A percentile compares a stretch with the other conserved stretches of the same genome.
These are phyloP conservation scores for Beta lomatogona DNA, from an alignment of 179 eudicot species.

Conservation along the genomic window DNA sequence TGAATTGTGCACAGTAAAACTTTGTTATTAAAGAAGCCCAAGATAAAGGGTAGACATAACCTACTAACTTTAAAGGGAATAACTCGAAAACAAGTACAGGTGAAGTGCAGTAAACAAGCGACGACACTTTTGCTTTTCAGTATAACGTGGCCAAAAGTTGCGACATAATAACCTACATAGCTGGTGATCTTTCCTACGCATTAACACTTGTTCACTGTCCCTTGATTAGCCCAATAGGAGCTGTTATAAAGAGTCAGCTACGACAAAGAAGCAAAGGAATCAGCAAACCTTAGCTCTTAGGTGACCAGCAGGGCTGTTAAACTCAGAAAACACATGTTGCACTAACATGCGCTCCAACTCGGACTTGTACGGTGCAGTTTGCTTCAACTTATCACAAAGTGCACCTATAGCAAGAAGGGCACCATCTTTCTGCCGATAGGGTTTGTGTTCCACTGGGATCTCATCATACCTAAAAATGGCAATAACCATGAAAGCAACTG, in stretches of 20 bases:
- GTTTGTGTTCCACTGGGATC: conserved; percentile 65
- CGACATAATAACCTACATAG: not conserved
- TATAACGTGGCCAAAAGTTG: not conserved
- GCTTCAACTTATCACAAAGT: conserved; percentile 90
- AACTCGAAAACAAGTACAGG: not conserved
- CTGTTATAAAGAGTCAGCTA: not conserved
- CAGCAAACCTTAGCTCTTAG: conserved; percentile 87
- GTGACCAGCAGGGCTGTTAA: conserved; percentile 92
- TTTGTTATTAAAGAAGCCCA: not conserved
- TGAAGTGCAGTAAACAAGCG: not conserved
- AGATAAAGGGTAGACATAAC: not conserved
- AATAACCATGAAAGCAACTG: conserved; percentile 23
- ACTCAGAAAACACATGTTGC: conserved; percentile 95
- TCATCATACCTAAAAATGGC: conserved; percentile 65
- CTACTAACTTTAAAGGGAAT: not conserved
- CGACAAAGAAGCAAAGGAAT: not conserved
- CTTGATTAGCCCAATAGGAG: not conserved
- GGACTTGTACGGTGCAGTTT: conserved; percentile 86
- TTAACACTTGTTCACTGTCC: not conserved
- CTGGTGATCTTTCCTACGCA: not conserved
- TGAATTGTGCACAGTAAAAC: not conserved
- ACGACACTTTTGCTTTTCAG: not conserved
- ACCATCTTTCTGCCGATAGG: conserved; percentile 94
- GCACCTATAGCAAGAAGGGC: conserved; percentile 99
- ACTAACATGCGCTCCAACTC: conserved; percentile 95